These are phyloP conservation scores for Oryza rufipogon DNA, from an alignment of 176 grass and related monocot species.

Conservation along the genomic window DNA sequence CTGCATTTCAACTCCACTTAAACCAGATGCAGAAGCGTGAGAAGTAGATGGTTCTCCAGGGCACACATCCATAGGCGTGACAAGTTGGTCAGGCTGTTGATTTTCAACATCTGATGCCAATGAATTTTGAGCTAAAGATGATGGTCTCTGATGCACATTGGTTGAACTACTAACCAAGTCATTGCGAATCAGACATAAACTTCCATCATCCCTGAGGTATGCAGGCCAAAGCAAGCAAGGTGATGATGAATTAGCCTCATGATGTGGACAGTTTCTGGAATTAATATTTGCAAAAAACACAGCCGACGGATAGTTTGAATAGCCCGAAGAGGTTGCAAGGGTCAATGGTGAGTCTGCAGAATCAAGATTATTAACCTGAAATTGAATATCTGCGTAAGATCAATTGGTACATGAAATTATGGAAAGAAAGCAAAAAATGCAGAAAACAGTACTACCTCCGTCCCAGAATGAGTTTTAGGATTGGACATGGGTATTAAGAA, in stretches of 20 bases:
- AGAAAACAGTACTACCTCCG: background rate
- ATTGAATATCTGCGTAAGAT: constrained; percentile 42
- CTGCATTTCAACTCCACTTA: constrained; percentile 39
- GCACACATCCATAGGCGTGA: constrained; percentile 82
- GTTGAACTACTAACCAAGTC: constrained; percentile 49
- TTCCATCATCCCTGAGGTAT: constrained; percentile 55
- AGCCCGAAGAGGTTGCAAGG: constrained; percentile 87
- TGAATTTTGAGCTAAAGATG: constrained; percentile 38
- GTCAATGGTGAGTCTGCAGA: constrained; percentile 80
- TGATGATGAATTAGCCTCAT: constrained; percentile 47
- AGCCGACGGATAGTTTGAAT: constrained; percentile 81
- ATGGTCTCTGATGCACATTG: constrained; percentile 49
- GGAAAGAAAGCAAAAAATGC: constrained; percentile 39
- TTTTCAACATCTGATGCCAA: constrained; percentile 50
- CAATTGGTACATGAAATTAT: constrained; percentile 19
- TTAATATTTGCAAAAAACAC: constrained; percentile 75
- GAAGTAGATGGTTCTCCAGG: constrained; percentile 61
- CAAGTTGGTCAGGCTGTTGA: constrained; percentile 44
- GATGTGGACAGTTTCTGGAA: constrained; percentile 54
- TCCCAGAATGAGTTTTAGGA: too few species aligned
- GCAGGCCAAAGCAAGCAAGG: constrained; percentile 59
- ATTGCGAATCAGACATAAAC: constrained; percentile 47
- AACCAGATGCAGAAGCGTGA: constrained; percentile 23
- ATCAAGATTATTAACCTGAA: constrained; percentile 98
- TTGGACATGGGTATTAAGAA: too few species aligned